Percentiles rank a stretch among this genome's conserved stretches.
Evolutionary conservation across 495 filamentous ascomycete genomes (phyloP).

Genomic region (Aspergillus sclerotiicarbonarius): DNA sequence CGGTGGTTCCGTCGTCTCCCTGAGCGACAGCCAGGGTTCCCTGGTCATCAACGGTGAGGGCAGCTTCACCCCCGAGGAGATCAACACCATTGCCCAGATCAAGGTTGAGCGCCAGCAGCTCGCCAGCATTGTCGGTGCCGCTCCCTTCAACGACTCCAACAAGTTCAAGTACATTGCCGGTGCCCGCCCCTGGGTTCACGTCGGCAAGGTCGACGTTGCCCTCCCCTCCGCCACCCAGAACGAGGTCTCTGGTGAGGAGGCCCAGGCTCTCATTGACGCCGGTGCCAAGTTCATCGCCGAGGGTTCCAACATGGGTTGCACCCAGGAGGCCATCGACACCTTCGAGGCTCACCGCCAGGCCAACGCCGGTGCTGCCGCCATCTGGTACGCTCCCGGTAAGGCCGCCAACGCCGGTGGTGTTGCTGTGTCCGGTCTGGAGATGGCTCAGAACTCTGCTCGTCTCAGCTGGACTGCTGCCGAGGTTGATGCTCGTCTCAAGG

Average conservation of each 20-base stretch:
- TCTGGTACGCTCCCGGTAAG: slow-evolving; percentile 94
- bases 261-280: slow-evolving; percentile 69
- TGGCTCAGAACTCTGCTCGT: slow-evolving; percentile 94
- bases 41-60: slow-evolving; percentile 66
- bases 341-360: slow-evolving; percentile 80
- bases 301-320: slow-evolving; percentile 98
- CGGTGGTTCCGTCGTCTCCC: slow-evolving; percentile 85
- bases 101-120: slow-evolving; percentile 88
- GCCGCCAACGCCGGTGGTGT: slow-evolving; percentile 98
- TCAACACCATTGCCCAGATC: slow-evolving; percentile 71
- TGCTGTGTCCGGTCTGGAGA: slow-evolving; percentile 95
- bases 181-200: slow-evolving; percentile 86
- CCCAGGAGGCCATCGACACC: slow-evolving; percentile 88
- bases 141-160: slow-evolving; percentile 54
- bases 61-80: slow-evolving; percentile 72
- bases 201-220: slow-evolving; percentile 84
- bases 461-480: slow-evolving; percentile 82
- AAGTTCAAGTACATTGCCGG: slow-evolving; percentile 87
- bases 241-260: slow-evolving; percentile 89
- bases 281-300: slow-evolving; percentile 90
- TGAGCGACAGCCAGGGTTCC: slow-evolving; percentile 88
- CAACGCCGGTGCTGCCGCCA: slow-evolving; percentile 63
- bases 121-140: slow-evolving; percentile 55
- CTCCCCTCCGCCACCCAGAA: slow-evolving; percentile 96
- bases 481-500: slow-evolving; percentile 88